A percentile compares a stretch with the other conserved stretches of the same genome.
These are phyloP conservation scores for Geotrichum candidum DNA, from an alignment of 1,139 yeast genomes.

Conservation along the genomic window DNA sequence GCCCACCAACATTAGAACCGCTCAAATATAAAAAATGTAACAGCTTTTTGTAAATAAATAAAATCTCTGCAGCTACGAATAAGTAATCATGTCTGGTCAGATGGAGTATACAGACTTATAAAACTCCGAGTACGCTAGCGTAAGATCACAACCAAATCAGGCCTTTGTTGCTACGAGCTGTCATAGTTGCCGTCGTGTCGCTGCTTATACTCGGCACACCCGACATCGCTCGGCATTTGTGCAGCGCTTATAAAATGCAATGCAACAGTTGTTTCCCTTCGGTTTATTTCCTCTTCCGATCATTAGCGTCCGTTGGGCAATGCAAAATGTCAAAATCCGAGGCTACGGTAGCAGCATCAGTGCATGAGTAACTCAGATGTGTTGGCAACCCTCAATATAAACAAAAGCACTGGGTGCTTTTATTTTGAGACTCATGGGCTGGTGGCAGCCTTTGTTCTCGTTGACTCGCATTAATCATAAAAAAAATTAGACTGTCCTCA, in stretches of 20 bases:
- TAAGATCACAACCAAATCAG: not conserved
- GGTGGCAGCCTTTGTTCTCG: no score
- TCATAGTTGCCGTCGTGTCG: not conserved
- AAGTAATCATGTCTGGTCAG: not conserved
- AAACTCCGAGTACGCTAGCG: not conserved
- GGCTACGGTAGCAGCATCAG: not conserved
- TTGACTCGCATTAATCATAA: no score
- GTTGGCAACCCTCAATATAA: not conserved
- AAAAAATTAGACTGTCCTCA: no score
- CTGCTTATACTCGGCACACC: not conserved
- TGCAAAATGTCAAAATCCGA: not conserved
- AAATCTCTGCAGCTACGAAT: not conserved
- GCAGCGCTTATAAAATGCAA: not conserved
- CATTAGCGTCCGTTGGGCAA: not conserved
- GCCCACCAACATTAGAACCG: not conserved
- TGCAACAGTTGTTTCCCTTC: not conserved
- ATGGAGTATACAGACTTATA: not conserved
- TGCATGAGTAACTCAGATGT: not conserved
- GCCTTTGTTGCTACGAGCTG: not conserved
- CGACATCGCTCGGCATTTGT: not conserved
- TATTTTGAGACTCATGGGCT: not conserved
- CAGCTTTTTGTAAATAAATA: not conserved
- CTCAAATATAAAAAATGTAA: not conserved
- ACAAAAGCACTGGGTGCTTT: not conserved
- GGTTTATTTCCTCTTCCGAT: not conserved